These are phyloP conservation scores for Starmera quercuum DNA, from an alignment of 805 yeast species.

Conservation along the genomic window DNA sequence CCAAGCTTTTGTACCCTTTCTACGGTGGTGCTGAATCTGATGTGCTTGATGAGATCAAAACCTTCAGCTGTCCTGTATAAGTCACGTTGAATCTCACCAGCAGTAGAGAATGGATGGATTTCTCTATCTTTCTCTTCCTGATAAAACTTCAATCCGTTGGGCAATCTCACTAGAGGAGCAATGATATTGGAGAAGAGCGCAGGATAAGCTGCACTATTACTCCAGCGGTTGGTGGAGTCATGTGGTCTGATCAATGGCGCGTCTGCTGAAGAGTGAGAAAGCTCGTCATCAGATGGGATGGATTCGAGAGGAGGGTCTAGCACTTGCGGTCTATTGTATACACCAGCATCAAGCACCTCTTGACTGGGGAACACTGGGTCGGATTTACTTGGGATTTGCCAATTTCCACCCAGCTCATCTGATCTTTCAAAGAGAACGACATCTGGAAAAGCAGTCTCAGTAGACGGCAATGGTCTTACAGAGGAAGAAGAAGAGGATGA, in stretches of 20 bases:
- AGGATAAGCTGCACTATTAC: constrained; percentile 3
- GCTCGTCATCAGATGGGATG: not conserved
- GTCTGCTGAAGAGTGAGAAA: not conserved
- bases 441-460: not conserved
- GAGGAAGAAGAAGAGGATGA: too few species aligned
- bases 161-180: constrained; percentile 1
- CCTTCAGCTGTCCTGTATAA: not conserved
- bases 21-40: constrained; percentile 2
- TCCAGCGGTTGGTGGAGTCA: constrained; percentile 1
- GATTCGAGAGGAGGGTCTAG: not conserved
- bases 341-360: constrained; percentile 1
- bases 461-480: too few species aligned
- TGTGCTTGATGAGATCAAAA: not conserved
- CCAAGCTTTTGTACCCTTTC: constrained; percentile 1
- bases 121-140: not conserved
- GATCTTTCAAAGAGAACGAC: constrained; percentile 1
- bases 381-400: not conserved
- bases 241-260: not conserved
- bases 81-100: constrained; percentile 1
- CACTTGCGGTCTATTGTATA: not conserved
- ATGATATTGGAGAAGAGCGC: constrained; percentile 1
- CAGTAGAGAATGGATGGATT: constrained; percentile 2
- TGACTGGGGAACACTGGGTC: constrained; percentile 1
- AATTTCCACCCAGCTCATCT: constrained; percentile 1
- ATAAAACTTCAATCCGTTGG: not conserved